Base-by-base conservation (phyloP, 2,329 filamentous ascomycete species). In the Neopestalotiopsis rosae region DNA sequence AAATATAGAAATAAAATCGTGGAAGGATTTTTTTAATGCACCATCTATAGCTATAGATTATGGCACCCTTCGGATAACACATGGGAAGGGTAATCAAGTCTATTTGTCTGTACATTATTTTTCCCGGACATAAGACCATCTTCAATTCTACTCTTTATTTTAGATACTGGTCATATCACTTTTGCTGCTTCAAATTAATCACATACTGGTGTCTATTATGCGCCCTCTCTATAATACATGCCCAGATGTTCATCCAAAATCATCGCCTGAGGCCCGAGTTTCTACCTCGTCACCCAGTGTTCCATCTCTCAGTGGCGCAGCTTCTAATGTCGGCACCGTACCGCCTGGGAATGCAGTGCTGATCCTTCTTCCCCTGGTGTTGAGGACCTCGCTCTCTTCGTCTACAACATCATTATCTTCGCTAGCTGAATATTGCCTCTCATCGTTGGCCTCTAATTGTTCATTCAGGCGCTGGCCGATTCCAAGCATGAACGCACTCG, bases 391-490 rank as follows among this genome's bases (percentile, higher is more conserved):
- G 71, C 86, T 78, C n/a, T 78, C 76, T 9, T 78, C 78, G 5
- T 73, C 75, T 34, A 71, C 77, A 12, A 72, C 69, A 13, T 75
- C 77, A 17, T 71, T 69, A 40, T 73, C 71, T n/a, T 67, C 57
- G 20, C 13, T 40, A 20, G 40, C 40, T n/a, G 58, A 52, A 14
- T 72, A 75, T 32, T 70, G 77, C 9, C 73, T 69, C 13, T 75
- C 76, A 17, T 71, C 69, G 38, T 72, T 71, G n/a, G 65, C 72
- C 40, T 83, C 79, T 57, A 89, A 78, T 17, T 84, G 84, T 68
- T 85, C 80, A 68, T 85, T 84, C 1, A 89, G 76, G 67, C 81
- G 81, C 64, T 82, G 81, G 66, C 89, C 83, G 62, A 91, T 80
- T 1, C 81, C 81, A 12, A 83, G 79, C 74, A 91, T 81, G 69